Evolutionary conservation across 495 filamentous ascomycete species (phyloP).

Genomic region (Hypoxylon cercidicola): DNA sequence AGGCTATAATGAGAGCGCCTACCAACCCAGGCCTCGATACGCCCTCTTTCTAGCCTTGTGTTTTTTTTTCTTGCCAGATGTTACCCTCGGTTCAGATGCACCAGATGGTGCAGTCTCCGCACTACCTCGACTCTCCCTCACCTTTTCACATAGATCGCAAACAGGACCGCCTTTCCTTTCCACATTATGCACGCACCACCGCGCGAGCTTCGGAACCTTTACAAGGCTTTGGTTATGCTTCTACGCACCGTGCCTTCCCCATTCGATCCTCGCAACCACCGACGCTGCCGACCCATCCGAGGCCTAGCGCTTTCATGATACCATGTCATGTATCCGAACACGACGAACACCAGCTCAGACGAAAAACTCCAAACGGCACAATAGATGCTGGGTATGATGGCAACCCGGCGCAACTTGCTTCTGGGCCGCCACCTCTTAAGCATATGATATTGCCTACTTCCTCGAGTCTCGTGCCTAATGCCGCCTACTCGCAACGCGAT

Average conservation of each 20-base stretch:
- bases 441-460: constrained; percentile 79
- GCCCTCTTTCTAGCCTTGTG: constrained; percentile 25
- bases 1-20: constrained; percentile 52
- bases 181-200: constrained; percentile 39
- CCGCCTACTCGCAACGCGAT: constrained; percentile 46
- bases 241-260: constrained; percentile 49
- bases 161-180: constrained; percentile 45
- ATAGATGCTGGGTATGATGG: constrained; percentile 95
- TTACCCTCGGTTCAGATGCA: constrained; percentile 59
- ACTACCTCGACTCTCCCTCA: constrained; percentile 49
- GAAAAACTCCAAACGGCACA: constrained; percentile 95
- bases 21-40: constrained; percentile 32
- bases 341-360: constrained; percentile 82
- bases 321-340: constrained; percentile 51
- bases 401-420: constrained; percentile 76
- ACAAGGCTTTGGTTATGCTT: constrained; percentile 31
- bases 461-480: constrained; percentile 53
- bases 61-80: constrained; percentile 46
- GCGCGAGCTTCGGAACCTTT: constrained; percentile 28
- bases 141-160: constrained; percentile 45
- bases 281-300: constrained; percentile 29
- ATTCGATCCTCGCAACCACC: constrained; percentile 52
- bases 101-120: constrained; percentile 57
- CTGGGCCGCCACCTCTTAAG: constrained; percentile 82
- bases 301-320: constrained; percentile 35